Base-by-base conservation (phyloP, 768 basidiomycete species). In the Pulveroboletus sp. region DNA sequence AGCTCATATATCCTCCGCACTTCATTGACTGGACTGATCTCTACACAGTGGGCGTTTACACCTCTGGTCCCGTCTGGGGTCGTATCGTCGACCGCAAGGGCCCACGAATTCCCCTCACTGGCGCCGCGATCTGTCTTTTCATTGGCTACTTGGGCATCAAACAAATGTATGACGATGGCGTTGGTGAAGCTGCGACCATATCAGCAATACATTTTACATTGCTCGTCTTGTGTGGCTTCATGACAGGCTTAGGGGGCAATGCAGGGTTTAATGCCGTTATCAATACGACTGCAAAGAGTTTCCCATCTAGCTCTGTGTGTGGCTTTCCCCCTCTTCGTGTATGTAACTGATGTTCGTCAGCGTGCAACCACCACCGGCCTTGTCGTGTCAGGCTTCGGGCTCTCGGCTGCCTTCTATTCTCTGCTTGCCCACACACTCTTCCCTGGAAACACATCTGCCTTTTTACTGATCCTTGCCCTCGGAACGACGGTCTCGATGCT, bases 321-420 rank as follows among this genome's bases (percentile, higher is more conserved):
- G 9, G 29, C 39, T 17, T 16, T 21, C 17, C 21, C 13, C 7
- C n/a, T 42, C 3, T 40, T 16, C 7, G n/a, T 40, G 46, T 42
- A 16, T 14, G 10, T 8, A 24, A 10, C 29, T 41, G 32, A 49
- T 41, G 20, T 45, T 20, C 24, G 42, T 23, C 40, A 90, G 86
- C 77, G 91, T 17, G 91, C 85, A 11, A 82, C 82, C 0, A 79
- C 82, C 9, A 90, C 87, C 0, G 85, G 86, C 2, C 63, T 91
- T 9, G 91, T 94, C 29, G 68, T 93, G 17, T 90, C 90, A 0
- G 93, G 90, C 27, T 93, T 90, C 53, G 93, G 94, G 0, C 79
- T 97, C 14, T 93, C 90, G 1, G 94, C 94, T 0, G 95, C 95
- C 73, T 74, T 89, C 53, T 97, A 94, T 69, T 88, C 90, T 12